These are phyloP conservation scores for Apostasia shenzhenica DNA, from an alignment of 106 monocot genomes.

Conservation along the genomic window DNA sequence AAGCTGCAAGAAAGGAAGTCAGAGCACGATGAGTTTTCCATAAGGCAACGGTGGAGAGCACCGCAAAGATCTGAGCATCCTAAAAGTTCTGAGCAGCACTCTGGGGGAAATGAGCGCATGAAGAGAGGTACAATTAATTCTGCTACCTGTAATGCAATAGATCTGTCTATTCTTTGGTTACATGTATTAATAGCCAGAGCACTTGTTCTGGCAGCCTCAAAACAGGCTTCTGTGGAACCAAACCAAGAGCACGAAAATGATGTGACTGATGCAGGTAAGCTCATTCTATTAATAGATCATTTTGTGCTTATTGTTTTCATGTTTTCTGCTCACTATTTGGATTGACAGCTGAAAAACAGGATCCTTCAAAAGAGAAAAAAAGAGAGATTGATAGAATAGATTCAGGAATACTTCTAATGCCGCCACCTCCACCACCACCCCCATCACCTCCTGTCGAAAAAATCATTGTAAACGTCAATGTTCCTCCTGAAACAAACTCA, in stretches of 20 bases:
- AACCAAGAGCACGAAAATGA: constrained; percentile 25
- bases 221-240: constrained; percentile 27
- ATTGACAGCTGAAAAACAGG: constrained; percentile 13
- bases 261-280: constrained; percentile 16
- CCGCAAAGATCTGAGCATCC: constrained; percentile 27
- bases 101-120: constrained; percentile 22
- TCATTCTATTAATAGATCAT: neutral
- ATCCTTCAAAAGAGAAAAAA: constrained; percentile 29
- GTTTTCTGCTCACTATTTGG: too few relatives aligned
- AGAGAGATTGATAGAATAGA: constrained; percentile 23
- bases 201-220: constrained; percentile 24
- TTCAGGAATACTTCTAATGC: constrained; percentile 25
- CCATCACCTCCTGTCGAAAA: constrained; percentile 34
- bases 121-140: constrained; percentile 32
- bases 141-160: neutral
- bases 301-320: neutral
- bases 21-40: constrained; percentile 27
- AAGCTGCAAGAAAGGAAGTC: constrained; percentile 64
- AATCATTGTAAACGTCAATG: constrained; percentile 34
- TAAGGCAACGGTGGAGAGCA: constrained; percentile 21
- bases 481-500: constrained; percentile 20
- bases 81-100: constrained; percentile 21
- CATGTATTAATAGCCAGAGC: neutral
- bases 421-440: constrained; percentile 19
- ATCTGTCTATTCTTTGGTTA: neutral